Conservation (phyloP, 345 rosid genomes). For the Eucalyptus marginata region DNA sequence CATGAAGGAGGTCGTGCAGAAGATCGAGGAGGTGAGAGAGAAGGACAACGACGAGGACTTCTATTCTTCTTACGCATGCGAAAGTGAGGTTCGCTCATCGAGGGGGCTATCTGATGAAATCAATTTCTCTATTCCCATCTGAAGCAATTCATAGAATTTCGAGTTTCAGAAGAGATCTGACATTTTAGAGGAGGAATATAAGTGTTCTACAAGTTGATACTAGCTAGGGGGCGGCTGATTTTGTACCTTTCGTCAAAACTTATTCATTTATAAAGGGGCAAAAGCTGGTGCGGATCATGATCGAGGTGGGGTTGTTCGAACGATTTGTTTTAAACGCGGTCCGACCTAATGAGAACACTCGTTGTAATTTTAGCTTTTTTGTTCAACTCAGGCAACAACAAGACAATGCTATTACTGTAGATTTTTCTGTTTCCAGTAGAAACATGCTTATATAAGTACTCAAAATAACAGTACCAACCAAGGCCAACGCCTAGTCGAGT, state of each 20-base stretch:
- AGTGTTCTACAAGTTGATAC: not conserved
- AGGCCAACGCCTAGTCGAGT: not conserved
- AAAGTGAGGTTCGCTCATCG: constrained; percentile 21
- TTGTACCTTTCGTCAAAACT: not conserved
- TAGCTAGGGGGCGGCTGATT: not conserved
- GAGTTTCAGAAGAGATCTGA: not conserved
- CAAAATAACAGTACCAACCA: not conserved
- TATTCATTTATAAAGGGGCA: not conserved
- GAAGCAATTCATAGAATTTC: not conserved
- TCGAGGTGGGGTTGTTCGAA: not conserved
- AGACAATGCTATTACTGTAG: not conserved
- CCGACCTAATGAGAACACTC: not conserved
- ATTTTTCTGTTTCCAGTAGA: not conserved
- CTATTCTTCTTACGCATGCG: constrained; percentile 38
- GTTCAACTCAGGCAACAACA: not conserved
- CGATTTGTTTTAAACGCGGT: not conserved
- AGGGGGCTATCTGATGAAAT: constrained; percentile 25
- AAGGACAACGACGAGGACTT: constrained; percentile 36
- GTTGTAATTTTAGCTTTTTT: not conserved
- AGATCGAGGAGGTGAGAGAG: constrained; percentile 48
- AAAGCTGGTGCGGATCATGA: not conserved
- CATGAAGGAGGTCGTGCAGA: constrained; percentile 48
- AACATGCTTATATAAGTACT: not conserved
- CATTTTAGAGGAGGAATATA: not conserved
- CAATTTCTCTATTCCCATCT: not conserved